A percentile compares a stretch with the other conserved stretches of the same genome.
Conservation (phyloP, 352 stramenopile genomes). For the Globisporangium spinosum region DNA sequence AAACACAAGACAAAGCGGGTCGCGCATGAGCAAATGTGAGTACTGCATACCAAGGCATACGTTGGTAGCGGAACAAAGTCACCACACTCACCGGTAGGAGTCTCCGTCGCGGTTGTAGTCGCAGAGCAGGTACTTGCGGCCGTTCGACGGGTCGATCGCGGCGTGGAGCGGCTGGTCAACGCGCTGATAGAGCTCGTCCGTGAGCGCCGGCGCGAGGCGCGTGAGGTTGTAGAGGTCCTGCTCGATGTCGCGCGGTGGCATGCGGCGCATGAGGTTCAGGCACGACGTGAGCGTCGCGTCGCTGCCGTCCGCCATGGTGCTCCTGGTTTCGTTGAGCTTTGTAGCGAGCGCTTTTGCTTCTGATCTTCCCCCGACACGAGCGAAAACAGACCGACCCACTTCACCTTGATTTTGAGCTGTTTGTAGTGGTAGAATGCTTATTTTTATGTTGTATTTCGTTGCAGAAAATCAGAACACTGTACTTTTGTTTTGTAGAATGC, state of each 20-base stretch:
- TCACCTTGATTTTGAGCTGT: neutral
- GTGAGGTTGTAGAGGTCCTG: constrained; percentile 82
- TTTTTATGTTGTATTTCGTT: neutral
- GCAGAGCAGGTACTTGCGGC: constrained; percentile 90
- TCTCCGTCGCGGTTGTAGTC: constrained; percentile 95
- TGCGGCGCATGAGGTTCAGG: constrained; percentile 88
- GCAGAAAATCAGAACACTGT: neutral
- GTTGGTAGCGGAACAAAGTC: neutral
- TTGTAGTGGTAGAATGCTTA: neutral
- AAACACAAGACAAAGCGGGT: neutral
- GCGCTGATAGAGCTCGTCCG: constrained; percentile 91
- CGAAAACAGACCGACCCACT: neutral
- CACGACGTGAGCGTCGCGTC: constrained; percentile 64
- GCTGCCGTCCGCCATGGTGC: constrained; percentile 24
- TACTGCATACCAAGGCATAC: too few species aligned
- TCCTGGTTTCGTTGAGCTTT: neutral
- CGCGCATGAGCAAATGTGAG: neutral
- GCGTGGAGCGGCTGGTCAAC: constrained; percentile 91
- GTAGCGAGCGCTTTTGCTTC: neutral
- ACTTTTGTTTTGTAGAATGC: neutral
- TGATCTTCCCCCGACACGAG: neutral
- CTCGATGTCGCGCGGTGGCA: constrained; percentile 85
- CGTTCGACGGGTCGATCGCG: constrained; percentile 80
- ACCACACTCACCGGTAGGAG: constrained; percentile 53
- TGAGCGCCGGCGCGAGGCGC: constrained; percentile 73